Conservation (phyloP, 2,329 filamentous ascomycete genomes). For the Colletotrichum tamarilloi region DNA sequence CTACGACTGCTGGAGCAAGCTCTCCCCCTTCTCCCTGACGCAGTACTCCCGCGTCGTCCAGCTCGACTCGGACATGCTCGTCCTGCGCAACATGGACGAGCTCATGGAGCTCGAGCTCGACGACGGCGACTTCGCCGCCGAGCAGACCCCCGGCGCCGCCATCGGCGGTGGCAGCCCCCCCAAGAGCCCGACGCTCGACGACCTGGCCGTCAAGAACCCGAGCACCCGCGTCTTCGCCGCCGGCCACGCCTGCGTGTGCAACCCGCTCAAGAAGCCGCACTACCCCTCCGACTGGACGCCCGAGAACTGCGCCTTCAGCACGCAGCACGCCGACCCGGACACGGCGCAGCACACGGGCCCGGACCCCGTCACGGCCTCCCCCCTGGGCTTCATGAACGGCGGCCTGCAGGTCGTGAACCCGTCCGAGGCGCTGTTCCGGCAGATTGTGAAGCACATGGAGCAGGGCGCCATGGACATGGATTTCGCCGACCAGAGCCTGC, state of each 20-base stretch:
- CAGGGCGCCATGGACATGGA: constrained; percentile 58
- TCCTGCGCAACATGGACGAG: constrained; percentile 88
- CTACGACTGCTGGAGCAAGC: constrained; percentile 91
- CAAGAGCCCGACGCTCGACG: constrained; percentile 19
- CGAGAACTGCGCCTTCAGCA: constrained; percentile 68
- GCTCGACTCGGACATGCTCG: constrained; percentile 90
- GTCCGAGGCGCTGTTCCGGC: constrained; percentile 56
- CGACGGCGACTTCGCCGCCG: constrained; percentile 40
- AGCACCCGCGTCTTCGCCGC: constrained; percentile 78
- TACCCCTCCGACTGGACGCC: constrained; percentile 79
- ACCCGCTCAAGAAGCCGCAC: constrained; percentile 80
- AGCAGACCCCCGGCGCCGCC: constrained; percentile 25
- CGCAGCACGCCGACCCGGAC: constrained; percentile 60
- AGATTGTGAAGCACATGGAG: constrained; percentile 64
- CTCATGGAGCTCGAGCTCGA: constrained; percentile 86
- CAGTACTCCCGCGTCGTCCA: constrained; percentile 85
- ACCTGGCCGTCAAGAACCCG: constrained; percentile 26
- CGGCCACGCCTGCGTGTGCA: constrained; percentile 87
- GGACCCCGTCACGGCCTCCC: constrained; percentile 54
- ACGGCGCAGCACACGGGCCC: constrained; percentile 57
- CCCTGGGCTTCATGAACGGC: constrained; percentile 65
- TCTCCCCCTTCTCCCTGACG: constrained; percentile 79
- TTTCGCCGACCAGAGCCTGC: constrained; percentile 70
- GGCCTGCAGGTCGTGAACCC: constrained; percentile 69
- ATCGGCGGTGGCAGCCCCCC: constrained; percentile 21